phyloP scores from a whole-genome alignment of 768 basidiomycete species.

The Exidia glandulosa region DNA sequence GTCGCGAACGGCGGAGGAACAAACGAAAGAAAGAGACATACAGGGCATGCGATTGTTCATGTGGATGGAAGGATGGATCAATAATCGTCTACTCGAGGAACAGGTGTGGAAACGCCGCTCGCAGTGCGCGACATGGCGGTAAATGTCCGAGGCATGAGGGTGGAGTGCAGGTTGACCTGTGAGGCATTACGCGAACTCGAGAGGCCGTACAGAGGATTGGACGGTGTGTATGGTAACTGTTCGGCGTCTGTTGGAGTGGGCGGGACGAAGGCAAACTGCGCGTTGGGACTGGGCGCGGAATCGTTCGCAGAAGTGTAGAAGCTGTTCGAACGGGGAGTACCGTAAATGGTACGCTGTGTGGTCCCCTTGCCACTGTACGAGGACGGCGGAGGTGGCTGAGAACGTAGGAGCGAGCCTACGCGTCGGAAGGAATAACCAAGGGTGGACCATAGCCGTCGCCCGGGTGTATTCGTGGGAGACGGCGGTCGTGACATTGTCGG shows the following conservation, averaged over 20 bases:
- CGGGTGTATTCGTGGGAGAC: not conserved
- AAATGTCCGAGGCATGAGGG: constrained; percentile 9
- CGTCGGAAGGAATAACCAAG: not conserved
- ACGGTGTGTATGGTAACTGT: constrained; percentile 1
- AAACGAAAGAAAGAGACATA: not conserved
- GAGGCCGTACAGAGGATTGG: constrained; percentile 7
- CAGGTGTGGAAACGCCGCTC: constrained; percentile 3
- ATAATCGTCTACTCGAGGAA: not conserved
- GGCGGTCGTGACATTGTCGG: constrained; percentile 1
- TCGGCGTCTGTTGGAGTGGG: not conserved
- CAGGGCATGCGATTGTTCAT: too few relatives aligned
- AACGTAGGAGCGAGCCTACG: not conserved
- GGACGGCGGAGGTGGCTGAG: not conserved
- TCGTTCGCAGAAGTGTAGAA: not conserved
- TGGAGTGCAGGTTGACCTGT: constrained; percentile 14
- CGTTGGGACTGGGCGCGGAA: not conserved
- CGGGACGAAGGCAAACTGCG: not conserved
- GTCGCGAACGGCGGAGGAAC: not conserved
- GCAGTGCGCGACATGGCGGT: constrained; percentile 1
- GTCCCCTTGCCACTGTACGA: not conserved
- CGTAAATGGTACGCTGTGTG: not conserved
- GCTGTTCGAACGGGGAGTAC: not conserved
- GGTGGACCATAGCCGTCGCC: not conserved
- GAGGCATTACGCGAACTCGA: constrained; percentile 17
- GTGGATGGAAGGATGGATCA: not conserved